A percentile compares a stretch with the other conserved stretches of the same genome.
These are phyloP conservation scores for Lachnellula cervina DNA, from an alignment of 2,329 filamentous ascomycete species.

Conservation along the genomic window DNA sequence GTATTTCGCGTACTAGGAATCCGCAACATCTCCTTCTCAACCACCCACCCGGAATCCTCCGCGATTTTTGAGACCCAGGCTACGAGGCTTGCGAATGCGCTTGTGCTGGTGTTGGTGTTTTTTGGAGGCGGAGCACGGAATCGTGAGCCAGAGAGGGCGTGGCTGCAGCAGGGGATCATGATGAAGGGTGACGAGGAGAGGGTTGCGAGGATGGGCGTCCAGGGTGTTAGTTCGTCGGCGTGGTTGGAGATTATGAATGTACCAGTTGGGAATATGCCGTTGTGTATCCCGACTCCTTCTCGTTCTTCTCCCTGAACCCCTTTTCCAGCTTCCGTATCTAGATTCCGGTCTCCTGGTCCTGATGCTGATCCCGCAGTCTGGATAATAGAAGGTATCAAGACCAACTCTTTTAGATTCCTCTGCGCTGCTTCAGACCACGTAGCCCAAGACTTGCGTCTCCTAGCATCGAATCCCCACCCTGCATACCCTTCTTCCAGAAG, in stretches of 20 bases:
- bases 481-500: constrained; percentile 73
- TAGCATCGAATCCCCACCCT: constrained; percentile 90
- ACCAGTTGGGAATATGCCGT: constrained; percentile 63
- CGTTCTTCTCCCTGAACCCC: constrained; percentile 35
- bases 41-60: constrained; percentile 64
- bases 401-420: constrained; percentile 49
- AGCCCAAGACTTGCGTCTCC: constrained; percentile 78
- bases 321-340: constrained; percentile 3
- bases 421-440: constrained; percentile 55
- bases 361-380: constrained; percentile 1
- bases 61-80: constrained; percentile 70
- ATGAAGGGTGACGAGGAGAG: constrained; percentile 77
- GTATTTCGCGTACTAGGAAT: constrained; percentile 92
- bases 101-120: too few species aligned
- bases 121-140: constrained; percentile 64
- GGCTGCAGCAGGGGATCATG: constrained; percentile 92
- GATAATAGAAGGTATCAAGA: constrained; percentile 51
- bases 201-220: constrained; percentile 85
- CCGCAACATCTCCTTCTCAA: constrained; percentile 79
- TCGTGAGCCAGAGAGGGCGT: constrained; percentile 69
- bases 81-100: constrained; percentile 75
- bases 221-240: constrained; percentile 90
- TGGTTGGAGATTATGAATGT: constrained; percentile 98
- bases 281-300: constrained; percentile 41
- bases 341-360: too few species aligned